Percentiles rank a stretch among this genome's conserved stretches.
Evolutionary conservation across 1,139 yeast genomes (phyloP).

Genomic region (Suhomyces bolitotheri): DNA sequence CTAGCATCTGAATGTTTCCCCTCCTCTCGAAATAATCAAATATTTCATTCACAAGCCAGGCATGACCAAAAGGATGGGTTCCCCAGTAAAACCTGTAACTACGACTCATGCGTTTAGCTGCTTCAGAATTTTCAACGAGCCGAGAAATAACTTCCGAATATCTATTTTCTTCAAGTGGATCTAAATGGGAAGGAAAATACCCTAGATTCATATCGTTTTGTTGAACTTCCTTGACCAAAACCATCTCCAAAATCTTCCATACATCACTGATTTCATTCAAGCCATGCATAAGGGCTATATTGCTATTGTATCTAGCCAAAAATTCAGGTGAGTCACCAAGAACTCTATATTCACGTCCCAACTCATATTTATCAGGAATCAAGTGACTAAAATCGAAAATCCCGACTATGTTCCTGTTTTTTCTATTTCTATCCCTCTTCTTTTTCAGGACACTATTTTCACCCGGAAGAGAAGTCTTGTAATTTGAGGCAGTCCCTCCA

Average conservation of each 20-base stretch:
- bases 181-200: slow-evolving; percentile 9
- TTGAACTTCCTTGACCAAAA: slow-evolving; percentile 36
- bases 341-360: slow-evolving; percentile 75
- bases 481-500: slow-evolving; percentile 29
- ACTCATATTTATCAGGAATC: slow-evolving; percentile 73
- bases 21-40: slow-evolving; percentile 62
- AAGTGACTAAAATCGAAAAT: slow-evolving; percentile 67
- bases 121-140: slow-evolving; percentile 19
- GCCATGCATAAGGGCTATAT: slow-evolving; percentile 68
- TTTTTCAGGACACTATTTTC: slow-evolving; percentile 13
- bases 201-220: slow-evolving; percentile 16
- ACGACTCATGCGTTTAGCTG: slow-evolving; percentile 19
- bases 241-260: slow-evolving; percentile 68
- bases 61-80: slow-evolving; percentile 73
- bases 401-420: slow-evolving; percentile 54
- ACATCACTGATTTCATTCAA: slow-evolving; percentile 66
- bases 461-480: slow-evolving; percentile 30
- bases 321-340: slow-evolving; percentile 66
- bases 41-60: slow-evolving; percentile 67
- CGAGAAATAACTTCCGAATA: slow-evolving; percentile 21
- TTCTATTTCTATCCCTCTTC: slow-evolving; percentile 20
- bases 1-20: slow-evolving; percentile 84
- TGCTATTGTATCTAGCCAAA: slow-evolving; percentile 67
- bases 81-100: slow-evolving; percentile 66
- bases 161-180: slow-evolving; percentile 10